phyloP scores from a whole-genome alignment of 1,284 basidiomycete species.

The Cutaneotrichosporon sp. region DNA sequence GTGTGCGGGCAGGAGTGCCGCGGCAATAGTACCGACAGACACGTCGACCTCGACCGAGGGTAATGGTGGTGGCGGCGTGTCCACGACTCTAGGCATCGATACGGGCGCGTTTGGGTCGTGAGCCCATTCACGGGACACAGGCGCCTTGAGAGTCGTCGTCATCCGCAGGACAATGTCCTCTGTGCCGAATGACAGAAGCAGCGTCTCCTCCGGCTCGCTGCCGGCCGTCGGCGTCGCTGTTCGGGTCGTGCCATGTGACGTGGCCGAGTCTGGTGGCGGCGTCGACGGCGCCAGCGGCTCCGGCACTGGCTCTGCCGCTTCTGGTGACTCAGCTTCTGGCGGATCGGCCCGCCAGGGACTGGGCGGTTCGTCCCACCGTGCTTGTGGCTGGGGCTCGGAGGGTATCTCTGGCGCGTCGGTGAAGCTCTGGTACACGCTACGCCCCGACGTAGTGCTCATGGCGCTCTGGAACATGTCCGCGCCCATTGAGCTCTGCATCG shows the following conservation, averaged over 20 bases:
- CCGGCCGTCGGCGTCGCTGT: conserved; percentile 25
- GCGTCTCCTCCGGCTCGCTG: conserved; percentile 9
- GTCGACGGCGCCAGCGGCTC: neutral
- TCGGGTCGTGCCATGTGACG: conserved; percentile 12
- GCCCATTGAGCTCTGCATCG: conserved; percentile 17
- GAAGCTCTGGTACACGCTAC: conserved; percentile 16
- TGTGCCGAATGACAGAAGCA: conserved; percentile 36
- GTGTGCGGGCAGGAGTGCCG: conserved; percentile 29
- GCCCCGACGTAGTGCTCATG: conserved; percentile 10
- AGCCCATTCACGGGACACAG: neutral
- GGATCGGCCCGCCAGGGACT: neutral
- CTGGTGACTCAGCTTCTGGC: no score
- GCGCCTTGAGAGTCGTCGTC: conserved; percentile 19
- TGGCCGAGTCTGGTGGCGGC: neutral
- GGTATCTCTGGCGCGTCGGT: conserved; percentile 2
- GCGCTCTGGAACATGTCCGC: conserved; percentile 9
- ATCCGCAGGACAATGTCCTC: conserved; percentile 41
- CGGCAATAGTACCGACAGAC: conserved; percentile 26
- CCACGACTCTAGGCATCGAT: conserved; percentile 1
- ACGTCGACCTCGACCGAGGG: conserved; percentile 25
- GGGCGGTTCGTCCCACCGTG: neutral
- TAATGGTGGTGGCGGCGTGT: conserved; percentile 3
- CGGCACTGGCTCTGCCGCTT: neutral
- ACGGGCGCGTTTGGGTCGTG: neutral
- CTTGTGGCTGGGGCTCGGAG: neutral